Percentiles rank a stretch among this genome's conserved stretches.
Evolutionary conservation across 257 asterid genomes (phyloP).

Genomic region (Handroanthus guayacan): DNA sequence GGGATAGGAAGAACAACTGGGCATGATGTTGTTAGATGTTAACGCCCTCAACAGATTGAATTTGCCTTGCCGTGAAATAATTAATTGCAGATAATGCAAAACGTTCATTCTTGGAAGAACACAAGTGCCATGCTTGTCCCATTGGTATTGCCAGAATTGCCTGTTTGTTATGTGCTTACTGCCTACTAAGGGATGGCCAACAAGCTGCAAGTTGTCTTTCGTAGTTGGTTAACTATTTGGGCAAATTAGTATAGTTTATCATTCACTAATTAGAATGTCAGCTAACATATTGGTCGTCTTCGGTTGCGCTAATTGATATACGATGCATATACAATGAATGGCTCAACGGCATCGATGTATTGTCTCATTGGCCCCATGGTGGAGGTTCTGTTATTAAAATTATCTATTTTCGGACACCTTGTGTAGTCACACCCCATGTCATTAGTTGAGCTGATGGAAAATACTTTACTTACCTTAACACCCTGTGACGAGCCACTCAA

Average conservation of each 20-base stretch:
- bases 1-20: conserved; percentile 1
- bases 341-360: too few relatives aligned
- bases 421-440: too few relatives aligned
- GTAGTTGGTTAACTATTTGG: conserved; percentile 8
- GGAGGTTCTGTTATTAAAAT: too few relatives aligned
- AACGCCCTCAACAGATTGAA: conserved; percentile 15
- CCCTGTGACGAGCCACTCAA: too few relatives aligned
- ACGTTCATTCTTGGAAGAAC: conserved; percentile 27
- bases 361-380: too few relatives aligned
- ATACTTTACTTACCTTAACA: too few relatives aligned
- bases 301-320: too few relatives aligned
- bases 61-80: background rate
- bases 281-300: background rate
- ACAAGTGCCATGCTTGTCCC: conserved; percentile 30
- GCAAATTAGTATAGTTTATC: background rate
- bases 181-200: conserved; percentile 19
- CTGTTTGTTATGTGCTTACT: conserved; percentile 14
- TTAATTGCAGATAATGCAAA: background rate
- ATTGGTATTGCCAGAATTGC: conserved; percentile 30
- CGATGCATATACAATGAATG: too few relatives aligned
- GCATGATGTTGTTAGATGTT: background rate
- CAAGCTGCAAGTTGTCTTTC: conserved; percentile 1
- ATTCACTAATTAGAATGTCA: background rate
- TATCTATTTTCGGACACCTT: too few relatives aligned
- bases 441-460: too few relatives aligned